Evolutionary conservation across 139 green algal species (phyloP), one percentile per base, ranked within the genome.

Genomic region (Chlorella sp.): DNA sequence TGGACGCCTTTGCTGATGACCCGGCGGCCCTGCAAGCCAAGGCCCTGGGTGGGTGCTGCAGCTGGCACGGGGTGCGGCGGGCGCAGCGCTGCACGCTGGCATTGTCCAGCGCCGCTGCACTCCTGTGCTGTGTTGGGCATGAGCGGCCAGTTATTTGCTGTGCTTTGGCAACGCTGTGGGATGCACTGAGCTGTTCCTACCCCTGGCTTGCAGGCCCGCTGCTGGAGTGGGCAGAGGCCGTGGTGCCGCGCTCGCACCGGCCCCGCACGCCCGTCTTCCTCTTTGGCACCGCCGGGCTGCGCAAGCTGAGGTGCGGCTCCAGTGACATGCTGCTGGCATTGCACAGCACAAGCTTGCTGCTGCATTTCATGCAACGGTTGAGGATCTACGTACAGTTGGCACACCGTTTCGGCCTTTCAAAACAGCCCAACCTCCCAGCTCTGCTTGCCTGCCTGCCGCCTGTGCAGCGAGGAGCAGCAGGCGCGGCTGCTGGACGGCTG

Each of bases 181-280:
- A 5, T 30, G 32, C 17, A 51, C 68, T 55, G 68, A 4, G 32
- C 3, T 25, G 68, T 47, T 25, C 3, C 13, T 26, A 55, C 18
- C 28, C 38, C 25, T 51, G 36, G 3, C 17, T 6, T 63, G 67
- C 98, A 34, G 87, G 51, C 3, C 95, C 95, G 26, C 85, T 98
- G 86, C 87, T 98, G 74, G 90, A 92, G 1, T 98, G 95, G 96
- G 96, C 94, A 1, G 70, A 83, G 65, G 94, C 90, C 18, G 93
- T 96, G 13, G 85, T 98, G 51, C 95, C 95, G 4, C 25, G 39
- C 4, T 39, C 47, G 0, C 78, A 55, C 25, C 82, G 86, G 72
- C 16, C 39, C 16, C 25, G 62, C 36, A 94, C 93, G 0, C 94
- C 95, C 2, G 25, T 98, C 36, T 96, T 96, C 81, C 86, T 98